Evolutionary conservation across 257 asterid species (phyloP).

Genomic region (Solanum virginianum): DNA sequence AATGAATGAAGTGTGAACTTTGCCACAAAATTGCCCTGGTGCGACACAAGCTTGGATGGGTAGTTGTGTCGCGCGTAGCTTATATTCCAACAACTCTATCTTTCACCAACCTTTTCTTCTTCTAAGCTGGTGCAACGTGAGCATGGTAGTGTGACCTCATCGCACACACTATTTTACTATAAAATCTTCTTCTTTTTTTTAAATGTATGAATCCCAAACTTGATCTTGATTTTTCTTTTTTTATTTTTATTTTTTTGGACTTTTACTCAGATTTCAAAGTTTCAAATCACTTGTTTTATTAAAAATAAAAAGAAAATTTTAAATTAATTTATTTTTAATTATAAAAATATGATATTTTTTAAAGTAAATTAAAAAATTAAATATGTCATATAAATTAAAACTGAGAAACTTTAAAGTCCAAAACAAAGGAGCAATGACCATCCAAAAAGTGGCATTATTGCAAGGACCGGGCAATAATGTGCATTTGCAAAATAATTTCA

Average conservation of each 20-base stretch:
- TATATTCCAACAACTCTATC: background rate
- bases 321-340: background rate
- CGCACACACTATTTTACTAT: background rate
- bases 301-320: no score
- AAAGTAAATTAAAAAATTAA: no score
- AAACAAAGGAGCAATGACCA: background rate
- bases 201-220: background rate
- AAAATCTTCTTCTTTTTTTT: background rate
- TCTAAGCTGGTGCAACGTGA: background rate
- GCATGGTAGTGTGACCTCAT: background rate
- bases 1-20: background rate
- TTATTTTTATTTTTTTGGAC: background rate
- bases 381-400: background rate
- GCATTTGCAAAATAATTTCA: constrained; percentile 10
- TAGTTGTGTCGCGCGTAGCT: background rate
- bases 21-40: background rate
- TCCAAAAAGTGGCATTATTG: background rate
- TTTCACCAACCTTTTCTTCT: background rate
- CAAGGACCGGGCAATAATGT: constrained; percentile 17
- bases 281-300: no score
- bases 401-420: background rate
- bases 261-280: background rate
- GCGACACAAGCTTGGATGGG: background rate
- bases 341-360: background rate
- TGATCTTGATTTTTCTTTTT: background rate